These are phyloP conservation scores for Zygosaccharomyces sapae DNA, from an alignment of 1,139 yeast genomes.

Conservation along the genomic window DNA sequence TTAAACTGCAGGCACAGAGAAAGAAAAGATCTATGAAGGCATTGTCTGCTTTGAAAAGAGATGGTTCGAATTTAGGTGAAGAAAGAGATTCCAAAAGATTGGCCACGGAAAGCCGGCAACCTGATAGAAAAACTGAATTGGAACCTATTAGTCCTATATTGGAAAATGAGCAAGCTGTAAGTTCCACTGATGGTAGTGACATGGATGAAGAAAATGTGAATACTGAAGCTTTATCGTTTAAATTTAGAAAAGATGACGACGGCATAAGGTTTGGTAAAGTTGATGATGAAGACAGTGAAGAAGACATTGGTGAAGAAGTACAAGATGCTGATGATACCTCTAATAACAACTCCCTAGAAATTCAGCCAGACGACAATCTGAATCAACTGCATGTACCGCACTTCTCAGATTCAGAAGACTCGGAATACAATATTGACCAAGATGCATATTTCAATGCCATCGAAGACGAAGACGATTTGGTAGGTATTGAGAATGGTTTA, in stretches of 20 bases:
- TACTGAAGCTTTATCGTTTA: conserved; percentile 51
- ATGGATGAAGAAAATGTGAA: conserved; percentile 9
- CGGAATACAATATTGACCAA: conserved; percentile 72
- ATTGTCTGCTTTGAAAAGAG: conserved; percentile 44
- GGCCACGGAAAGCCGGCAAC: conserved; percentile 5
- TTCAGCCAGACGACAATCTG: conserved; percentile 37
- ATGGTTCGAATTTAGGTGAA: conserved; percentile 16
- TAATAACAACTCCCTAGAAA: conserved; percentile 14
- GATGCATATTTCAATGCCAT: conserved; percentile 65
- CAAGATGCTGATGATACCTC: conserved; percentile 16
- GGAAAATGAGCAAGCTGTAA: conserved; percentile 1
- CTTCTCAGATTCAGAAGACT: conserved; percentile 38
- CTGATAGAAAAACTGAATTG: conserved; percentile 11
- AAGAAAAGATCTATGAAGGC: conserved; percentile 53
- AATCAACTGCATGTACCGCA: conserved; percentile 39
- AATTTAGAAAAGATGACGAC: conserved; percentile 43
- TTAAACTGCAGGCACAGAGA: conserved; percentile 62
- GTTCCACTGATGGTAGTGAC: not conserved
- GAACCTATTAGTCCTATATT: conserved; percentile 8
- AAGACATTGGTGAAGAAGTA: conserved; percentile 70
- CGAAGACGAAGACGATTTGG: conserved; percentile 54
- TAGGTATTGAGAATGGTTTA: conserved; percentile 42
- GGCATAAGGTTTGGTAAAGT: conserved; percentile 28
- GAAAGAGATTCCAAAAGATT: conserved; percentile 7
- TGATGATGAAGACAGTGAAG: conserved; percentile 40